Evolutionary conservation across 2,329 filamentous ascomycete species (phyloP), one percentile per base, ranked within the genome.

Genomic region (Alternaria sp.): DNA sequence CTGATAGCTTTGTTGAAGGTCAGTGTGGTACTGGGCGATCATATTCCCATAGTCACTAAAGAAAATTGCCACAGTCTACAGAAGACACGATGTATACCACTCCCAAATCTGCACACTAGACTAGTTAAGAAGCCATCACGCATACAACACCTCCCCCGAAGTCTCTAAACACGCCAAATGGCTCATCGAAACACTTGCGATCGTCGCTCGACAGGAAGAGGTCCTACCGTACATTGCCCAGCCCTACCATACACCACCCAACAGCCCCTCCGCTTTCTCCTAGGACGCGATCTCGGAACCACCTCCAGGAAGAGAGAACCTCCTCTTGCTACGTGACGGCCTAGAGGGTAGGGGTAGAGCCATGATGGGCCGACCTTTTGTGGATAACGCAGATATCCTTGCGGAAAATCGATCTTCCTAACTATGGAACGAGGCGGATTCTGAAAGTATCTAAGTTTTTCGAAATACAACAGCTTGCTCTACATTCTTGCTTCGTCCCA

Each of bases 181-280:
- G 44, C 44, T 46, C 3, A 46, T 34, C 13, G 29, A 46, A 34
- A 34, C 44, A 11, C 44, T 46, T 5, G 44, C 44, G 8, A 46
- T 34, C 7, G 23, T 46, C 17, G 21, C 17, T 31, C 44, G 17
- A 13, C 24, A 17, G 44, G 44, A 46, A 46, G 17, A 31, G 10
- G 17, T 46, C 44, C 44, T 46, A 31, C 44, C 44, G 4, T 34
- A 46, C 17, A 46, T 46, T 17, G 44, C 29, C 4, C 21, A 31
- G 21, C 44, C 29, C 7, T 33, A 46, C 17, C 44, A 17, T 7
- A 23, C 23, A 0, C 11, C 29, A 0, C 29, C 13, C 3, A 33
- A 46, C 2, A 46, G 21, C 21, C 17, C 29, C 0, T 46, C 44
- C 44, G n/a, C 44, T n/a, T 33, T 46, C 44, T n/a, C 44, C 13